These are phyloP conservation scores for Emergomyces pasteurianus DNA, from an alignment of 2,329 filamentous ascomycete species.

Conservation along the genomic window DNA sequence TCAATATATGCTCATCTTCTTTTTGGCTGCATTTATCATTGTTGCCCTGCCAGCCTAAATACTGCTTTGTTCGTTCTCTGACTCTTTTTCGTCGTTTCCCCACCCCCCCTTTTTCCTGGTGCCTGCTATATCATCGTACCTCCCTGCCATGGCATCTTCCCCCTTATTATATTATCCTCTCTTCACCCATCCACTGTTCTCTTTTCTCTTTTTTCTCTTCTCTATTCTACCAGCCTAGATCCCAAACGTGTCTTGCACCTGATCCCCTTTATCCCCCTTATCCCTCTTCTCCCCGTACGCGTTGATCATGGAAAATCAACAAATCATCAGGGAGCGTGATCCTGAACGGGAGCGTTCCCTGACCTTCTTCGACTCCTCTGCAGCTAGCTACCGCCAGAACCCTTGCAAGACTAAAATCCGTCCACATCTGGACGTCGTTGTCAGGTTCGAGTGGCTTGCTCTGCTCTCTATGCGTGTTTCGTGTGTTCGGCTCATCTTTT, in stretches of 20 bases:
- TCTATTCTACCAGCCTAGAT: not conserved
- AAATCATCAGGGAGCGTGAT: not conserved
- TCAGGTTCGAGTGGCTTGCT: constrained; percentile 6
- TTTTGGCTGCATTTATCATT: not conserved
- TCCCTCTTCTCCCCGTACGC: not conserved
- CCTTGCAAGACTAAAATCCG: constrained; percentile 11
- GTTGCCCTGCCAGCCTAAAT: not conserved
- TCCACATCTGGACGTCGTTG: constrained; percentile 8
- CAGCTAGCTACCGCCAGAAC: constrained; percentile 11
- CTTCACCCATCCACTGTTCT: not conserved
- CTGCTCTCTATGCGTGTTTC: constrained; percentile 1
- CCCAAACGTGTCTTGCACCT: not conserved
- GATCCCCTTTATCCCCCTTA: not conserved
- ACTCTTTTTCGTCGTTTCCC: not conserved
- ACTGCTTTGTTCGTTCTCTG: not conserved
- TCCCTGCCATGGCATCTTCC: not conserved
- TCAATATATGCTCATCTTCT: not conserved
- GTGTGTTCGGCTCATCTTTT: not conserved
- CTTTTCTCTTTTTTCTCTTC: not conserved
- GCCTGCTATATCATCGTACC: too few relatives aligned
- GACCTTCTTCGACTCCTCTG: constrained; percentile 8
- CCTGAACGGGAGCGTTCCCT: constrained; percentile 4
- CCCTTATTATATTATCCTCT: not conserved
- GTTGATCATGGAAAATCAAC: not conserved
- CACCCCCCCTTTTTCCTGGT: too few relatives aligned